phyloP scores from a whole-genome alignment of 257 asterid genomes.

The Penstemon davidsonii region DNA sequence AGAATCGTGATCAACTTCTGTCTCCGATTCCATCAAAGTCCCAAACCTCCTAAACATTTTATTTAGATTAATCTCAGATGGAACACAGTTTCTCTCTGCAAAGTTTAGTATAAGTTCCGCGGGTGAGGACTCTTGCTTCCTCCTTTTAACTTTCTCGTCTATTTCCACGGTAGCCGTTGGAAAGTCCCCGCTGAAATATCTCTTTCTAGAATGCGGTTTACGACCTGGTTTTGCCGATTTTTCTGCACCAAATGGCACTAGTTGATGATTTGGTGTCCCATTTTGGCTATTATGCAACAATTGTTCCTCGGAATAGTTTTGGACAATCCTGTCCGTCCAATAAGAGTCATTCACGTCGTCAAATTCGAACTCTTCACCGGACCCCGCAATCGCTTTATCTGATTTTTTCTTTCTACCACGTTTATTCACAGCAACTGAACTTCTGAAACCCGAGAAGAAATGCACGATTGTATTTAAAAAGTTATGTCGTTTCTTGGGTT shows the following conservation, averaged over 20 bases:
- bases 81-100: slow-evolving; percentile 57
- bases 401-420: slow-evolving; percentile 61
- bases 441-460: slow-evolving; percentile 70
- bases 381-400: slow-evolving; percentile 41
- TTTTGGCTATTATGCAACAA: slow-evolving; percentile 48
- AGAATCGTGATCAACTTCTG: slow-evolving; percentile 71
- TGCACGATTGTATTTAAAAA: slow-evolving; percentile 30
- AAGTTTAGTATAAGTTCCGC: slow-evolving; percentile 84
- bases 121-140: slow-evolving; percentile 65
- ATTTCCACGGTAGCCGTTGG: slow-evolving; percentile 36
- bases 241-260: slow-evolving; percentile 34
- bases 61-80: slow-evolving; percentile 72
- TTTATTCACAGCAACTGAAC: slow-evolving; percentile 50
- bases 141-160: slow-evolving; percentile 46
- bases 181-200: slow-evolving; percentile 45
- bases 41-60: slow-evolving; percentile 93
- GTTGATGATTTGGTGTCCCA: slow-evolving; percentile 37
- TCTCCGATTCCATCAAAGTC: slow-evolving; percentile 83
- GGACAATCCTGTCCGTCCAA: slow-evolving; percentile 87
- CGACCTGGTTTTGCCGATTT: slow-evolving; percentile 53
- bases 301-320: slow-evolving; percentile 68
- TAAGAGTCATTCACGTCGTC: slow-evolving; percentile 88
- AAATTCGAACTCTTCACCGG: slow-evolving; percentile 81
- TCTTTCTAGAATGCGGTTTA: slow-evolving; percentile 55
- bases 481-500: slow-evolving; percentile 50